Evolutionary conservation across 106 monocot species (phyloP).

Genomic region (Apostasia shenzhenica): DNA sequence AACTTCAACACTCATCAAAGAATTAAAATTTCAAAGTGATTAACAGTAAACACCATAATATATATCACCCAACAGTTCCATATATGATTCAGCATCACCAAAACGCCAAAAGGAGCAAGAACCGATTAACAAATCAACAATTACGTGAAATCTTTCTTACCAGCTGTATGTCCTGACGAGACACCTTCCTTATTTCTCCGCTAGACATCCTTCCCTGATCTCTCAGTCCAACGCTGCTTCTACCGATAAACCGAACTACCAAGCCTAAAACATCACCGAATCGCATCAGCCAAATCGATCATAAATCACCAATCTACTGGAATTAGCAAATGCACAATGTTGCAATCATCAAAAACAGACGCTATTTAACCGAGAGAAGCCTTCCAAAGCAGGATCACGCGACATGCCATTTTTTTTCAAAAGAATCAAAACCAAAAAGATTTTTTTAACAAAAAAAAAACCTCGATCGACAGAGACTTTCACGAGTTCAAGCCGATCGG

Average conservation of each 20-base stretch:
- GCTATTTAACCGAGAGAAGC: too few species aligned
- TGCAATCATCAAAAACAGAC: too few species aligned
- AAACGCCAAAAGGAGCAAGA: not conserved
- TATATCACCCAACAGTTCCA: not conserved
- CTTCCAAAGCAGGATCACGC: too few species aligned
- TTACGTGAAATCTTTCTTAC: constrained; percentile 23
- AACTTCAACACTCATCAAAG: not conserved
- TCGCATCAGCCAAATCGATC: not conserved
- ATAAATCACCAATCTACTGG: not conserved
- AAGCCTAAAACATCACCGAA: not conserved
- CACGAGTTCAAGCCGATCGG: too few species aligned
- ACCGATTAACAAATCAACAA: not conserved
- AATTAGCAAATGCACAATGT: too few species aligned
- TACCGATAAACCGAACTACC: not conserved
- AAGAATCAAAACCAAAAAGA: too few species aligned
- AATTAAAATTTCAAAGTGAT: not conserved
- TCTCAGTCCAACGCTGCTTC: not conserved
- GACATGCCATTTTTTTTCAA: too few species aligned
- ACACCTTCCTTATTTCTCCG: constrained; percentile 61
- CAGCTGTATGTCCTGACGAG: constrained; percentile 76
- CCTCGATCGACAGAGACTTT: too few species aligned
- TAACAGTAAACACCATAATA: constrained; percentile 4
- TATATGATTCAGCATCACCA: not conserved
- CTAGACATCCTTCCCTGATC: constrained; percentile 32
- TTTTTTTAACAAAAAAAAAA: too few species aligned